Evolutionary conservation across 345 rosid species (phyloP), one percentile per base, ranked within the genome.

Genomic region (Hibiscus tridactylites): DNA sequence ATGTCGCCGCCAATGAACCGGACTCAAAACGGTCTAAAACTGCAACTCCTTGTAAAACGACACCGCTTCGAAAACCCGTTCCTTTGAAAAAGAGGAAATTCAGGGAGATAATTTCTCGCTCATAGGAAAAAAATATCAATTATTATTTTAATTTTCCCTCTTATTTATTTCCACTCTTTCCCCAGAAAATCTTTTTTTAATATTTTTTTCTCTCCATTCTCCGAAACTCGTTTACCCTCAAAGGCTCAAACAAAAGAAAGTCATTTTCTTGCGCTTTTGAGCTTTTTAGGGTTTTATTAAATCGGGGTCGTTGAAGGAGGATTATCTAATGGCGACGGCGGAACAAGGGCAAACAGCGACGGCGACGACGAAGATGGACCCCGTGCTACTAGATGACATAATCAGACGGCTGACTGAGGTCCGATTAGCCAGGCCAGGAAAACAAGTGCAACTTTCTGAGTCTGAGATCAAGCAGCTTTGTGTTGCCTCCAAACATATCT

Each of bases 381-480:
- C 87, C 35, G 80, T 85, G 17, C 77, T 83, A 49, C 82, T 94
- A 1, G 97, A 94, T 77, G 97, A 88, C 74, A 87, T 94, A 74
- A 94, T 91, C 74, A 68, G 80, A 19, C 88, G 97, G 71, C 85
- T 94, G n/a, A 85, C 88, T 28, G 96, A 89, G 83, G 96, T 94
- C 78, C 92, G 97, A 46, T 88, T 81, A 80, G 85, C 89, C 61
- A 81, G 96, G 80, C 95, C 97, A 2, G 97, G 97, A 50, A 94
- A 87, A 81, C 98, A 90, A 77, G 98, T 91, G 37, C 97, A 90
- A 87, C 89, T 94, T 61, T 90, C 92, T 0, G 98, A 94, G 83
- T 69, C 78, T 35, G 98, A 94, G 82, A 94, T 94, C 95, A 91
- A 79, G 84, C 96, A 94, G 84, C 92, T 94, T 15, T 90, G 96